Evolutionary conservation across 2,329 filamentous ascomycete species (phyloP), one percentile per base, ranked within the genome.

Genomic region (Xylariales sp.): DNA sequence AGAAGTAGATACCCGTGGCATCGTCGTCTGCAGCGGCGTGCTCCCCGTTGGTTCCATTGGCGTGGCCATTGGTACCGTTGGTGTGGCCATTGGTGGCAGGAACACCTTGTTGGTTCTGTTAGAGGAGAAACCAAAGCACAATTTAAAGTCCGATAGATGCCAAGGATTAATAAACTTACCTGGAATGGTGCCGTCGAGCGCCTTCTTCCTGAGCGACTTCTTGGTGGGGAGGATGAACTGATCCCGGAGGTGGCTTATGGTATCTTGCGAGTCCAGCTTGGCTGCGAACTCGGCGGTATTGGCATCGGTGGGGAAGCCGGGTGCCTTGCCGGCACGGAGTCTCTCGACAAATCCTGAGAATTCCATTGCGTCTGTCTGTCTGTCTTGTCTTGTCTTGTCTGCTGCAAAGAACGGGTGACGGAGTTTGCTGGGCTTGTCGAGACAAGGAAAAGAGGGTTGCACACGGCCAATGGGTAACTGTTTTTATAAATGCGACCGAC

Each of bases 211-310:
- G 31, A 93, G 62, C 28, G 89, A 86, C 8, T 66, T 68, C 57
- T 81, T 87, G 4, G 83, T 84, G 1, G 89, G 89, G 31, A 94
- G 81, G 33, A 84, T 72, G 57, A 91, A 95, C 49, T 91, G 76
- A 17, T 78, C 63, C 21, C 87, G 76, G 38, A 87, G 72, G 40
- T 70, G 63, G 13, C 64, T 61, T 27, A 88, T 59, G n/a, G 69
- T 61, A 53, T 88, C 83, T 48, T 77, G 66, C 0, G 63, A 60
- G 57, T 88, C 83, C 5, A 85, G 66, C 18, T 62, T 48, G 43
- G 55, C 56, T 2, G 76, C 75, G 55, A 69, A 78, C 5, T 67
- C 66, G 5, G 67, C 45, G 1, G 68, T 63, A 40, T 61, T 65
- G 40, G 72, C 69, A 23, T 73, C 59, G 4, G 57, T 37, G n/a